Conservation (phyloP, 176 grass and related monocot genomes). For the Rhynchospora breviuscula region DNA sequence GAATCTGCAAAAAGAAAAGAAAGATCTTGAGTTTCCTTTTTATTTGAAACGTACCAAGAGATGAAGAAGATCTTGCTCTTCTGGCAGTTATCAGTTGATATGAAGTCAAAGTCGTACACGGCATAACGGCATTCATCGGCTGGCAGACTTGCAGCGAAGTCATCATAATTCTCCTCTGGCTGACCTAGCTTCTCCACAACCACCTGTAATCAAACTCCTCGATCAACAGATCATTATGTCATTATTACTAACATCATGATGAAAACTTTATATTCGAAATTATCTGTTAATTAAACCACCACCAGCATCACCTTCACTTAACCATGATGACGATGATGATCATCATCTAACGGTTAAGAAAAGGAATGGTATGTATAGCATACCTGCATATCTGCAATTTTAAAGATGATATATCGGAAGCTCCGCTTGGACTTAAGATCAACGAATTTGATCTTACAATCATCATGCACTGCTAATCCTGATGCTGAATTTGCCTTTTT, state of each 20-base stretch:
- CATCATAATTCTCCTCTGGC: slow-evolving; percentile 44
- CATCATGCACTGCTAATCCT: slow-evolving; percentile 55
- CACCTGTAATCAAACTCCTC: slow-evolving; percentile 4
- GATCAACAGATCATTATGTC: neutral
- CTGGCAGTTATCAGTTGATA: slow-evolving; percentile 81
- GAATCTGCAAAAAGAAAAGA: too few species aligned
- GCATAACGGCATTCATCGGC: slow-evolving; percentile 74
- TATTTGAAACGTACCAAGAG: slow-evolving; percentile 42
- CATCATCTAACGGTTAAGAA: neutral
- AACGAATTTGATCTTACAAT: slow-evolving; percentile 67
- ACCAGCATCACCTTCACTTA: neutral
- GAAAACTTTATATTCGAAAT: neutral
- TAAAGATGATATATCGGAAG: slow-evolving; percentile 78
- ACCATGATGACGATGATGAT: too few species aligned
- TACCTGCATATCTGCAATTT: slow-evolving; percentile 64
- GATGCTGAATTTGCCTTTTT: slow-evolving; percentile 61
- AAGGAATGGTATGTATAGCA: neutral
- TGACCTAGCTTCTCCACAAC: slow-evolving; percentile 60
- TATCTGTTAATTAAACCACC: neutral
- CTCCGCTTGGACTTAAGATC: slow-evolving; percentile 52
- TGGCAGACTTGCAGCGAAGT: slow-evolving; percentile 61
- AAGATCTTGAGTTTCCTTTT: neutral
- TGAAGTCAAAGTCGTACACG: slow-evolving; percentile 80
- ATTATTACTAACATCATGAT: neutral
- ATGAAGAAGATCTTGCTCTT: slow-evolving; percentile 99